Evolutionary conservation across 2,329 filamentous ascomycete species (phyloP).

Genomic region (Coniochaeta prunicola): DNA sequence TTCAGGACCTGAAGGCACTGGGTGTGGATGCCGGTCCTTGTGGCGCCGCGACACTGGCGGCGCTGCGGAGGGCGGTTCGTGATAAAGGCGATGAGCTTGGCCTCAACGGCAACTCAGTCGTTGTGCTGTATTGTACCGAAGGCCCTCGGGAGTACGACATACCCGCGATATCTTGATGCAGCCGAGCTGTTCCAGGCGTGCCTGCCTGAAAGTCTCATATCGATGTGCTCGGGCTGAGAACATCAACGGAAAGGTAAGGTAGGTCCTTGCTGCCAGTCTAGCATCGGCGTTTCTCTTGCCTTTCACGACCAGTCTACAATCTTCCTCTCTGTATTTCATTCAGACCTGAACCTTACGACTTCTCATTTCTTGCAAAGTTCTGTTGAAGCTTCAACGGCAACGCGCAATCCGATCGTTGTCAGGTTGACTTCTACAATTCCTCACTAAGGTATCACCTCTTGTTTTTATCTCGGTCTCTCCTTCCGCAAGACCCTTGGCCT

Average conservation of each 20-base stretch:
- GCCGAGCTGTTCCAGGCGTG: neutral
- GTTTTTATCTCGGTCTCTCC: neutral
- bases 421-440: neutral
- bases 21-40: conserved; percentile 12
- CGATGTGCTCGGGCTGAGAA: neutral
- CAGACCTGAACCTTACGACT: too few species aligned
- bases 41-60: conserved; percentile 12
- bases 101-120: conserved; percentile 8
- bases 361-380: too few species aligned
- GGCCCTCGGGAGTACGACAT: conserved; percentile 9
- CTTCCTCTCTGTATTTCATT: too few species aligned
- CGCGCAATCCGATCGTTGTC: neutral
- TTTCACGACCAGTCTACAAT: too few species aligned
- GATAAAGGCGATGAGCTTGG: conserved; percentile 4
- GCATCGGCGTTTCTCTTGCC: too few species aligned
- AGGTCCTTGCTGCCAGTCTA: too few species aligned
- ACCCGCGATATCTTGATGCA: neutral
- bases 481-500: neutral
- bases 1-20: conserved; percentile 40
- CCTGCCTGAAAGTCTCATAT: neutral
- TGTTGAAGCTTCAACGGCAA: neutral
- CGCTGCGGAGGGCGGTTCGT: conserved; percentile 5
- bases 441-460: too few species aligned
- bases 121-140: conserved; percentile 13
- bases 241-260: neutral